Percentiles rank a stretch among this genome's conserved stretches.
These are phyloP conservation scores for Beauveria pseudobassiana DNA, from an alignment of 2,329 filamentous ascomycete species.

Conservation along the genomic window DNA sequence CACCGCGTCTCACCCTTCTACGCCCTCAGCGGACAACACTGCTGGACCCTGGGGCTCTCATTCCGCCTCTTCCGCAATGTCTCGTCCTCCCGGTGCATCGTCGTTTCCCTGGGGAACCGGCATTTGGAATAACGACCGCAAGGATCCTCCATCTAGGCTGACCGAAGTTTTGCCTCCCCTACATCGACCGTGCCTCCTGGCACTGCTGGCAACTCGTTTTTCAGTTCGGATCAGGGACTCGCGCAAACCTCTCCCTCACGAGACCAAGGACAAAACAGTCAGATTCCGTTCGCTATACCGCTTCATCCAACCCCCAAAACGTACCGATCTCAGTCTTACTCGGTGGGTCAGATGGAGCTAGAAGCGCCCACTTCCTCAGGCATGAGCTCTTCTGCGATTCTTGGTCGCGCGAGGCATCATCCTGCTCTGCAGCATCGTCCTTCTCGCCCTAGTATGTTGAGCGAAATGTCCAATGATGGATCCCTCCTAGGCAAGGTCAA, in stretches of 20 bases:
- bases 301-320: conserved; percentile 87
- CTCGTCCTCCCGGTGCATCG: conserved; percentile 39
- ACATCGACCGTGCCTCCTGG: conserved; percentile 52
- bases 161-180: conserved; percentile 67
- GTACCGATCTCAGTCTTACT: conserved; percentile 93
- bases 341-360: conserved; percentile 79
- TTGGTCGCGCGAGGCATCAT: conserved; percentile 53
- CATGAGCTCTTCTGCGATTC: conserved; percentile 39
- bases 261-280: conserved; percentile 47
- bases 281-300: conserved; percentile 82
- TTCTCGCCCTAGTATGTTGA: conserved; percentile 69
- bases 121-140: conserved; percentile 77
- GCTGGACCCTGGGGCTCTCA: conserved; percentile 49
- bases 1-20: conserved; percentile 71
- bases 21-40: conserved; percentile 60
- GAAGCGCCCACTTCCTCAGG: conserved; percentile 41
- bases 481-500: conserved; percentile 60
- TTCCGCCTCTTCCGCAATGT: conserved; percentile 37
- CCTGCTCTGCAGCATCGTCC: conserved; percentile 72
- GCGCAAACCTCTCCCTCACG: conserved; percentile 45
- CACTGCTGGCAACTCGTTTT: conserved; percentile 38
- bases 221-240: conserved; percentile 36
- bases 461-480: conserved; percentile 60
- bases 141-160: conserved; percentile 67
- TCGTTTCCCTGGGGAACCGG: conserved; percentile 67